Conservation (phyloP, 192 early-diverging fungal species). For the Glomus cerebriforme region DNA sequence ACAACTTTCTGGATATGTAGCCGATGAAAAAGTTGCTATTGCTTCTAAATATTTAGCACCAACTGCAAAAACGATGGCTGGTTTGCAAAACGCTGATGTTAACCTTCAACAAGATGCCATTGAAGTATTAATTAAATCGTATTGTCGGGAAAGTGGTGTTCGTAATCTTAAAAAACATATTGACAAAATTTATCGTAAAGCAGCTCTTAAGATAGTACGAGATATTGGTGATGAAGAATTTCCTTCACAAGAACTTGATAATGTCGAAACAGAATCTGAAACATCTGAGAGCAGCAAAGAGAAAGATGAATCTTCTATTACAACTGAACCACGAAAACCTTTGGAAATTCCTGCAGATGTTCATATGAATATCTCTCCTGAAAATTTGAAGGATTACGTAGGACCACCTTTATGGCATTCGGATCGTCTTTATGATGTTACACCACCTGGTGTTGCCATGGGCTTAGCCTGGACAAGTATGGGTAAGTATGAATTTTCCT, state of each 20-base stretch:
- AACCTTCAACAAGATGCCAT: slow-evolving; percentile 75
- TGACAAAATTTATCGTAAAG: slow-evolving; percentile 98
- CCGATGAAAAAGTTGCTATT: slow-evolving; percentile 92
- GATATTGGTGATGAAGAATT: slow-evolving; percentile 45
- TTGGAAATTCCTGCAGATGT: slow-evolving; percentile 55
- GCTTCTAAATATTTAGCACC: slow-evolving; percentile 92
- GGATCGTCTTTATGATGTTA: slow-evolving; percentile 89
- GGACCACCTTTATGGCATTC: slow-evolving; percentile 85
- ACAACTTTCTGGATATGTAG: slow-evolving; percentile 86
- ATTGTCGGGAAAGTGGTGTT: slow-evolving; percentile 97
- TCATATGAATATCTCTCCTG: slow-evolving; percentile 64
- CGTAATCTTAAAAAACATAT: slow-evolving; percentile 98
- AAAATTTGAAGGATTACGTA: slow-evolving; percentile 89
- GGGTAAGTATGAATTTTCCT: slow-evolving; percentile 56
- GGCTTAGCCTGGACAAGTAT: slow-evolving; percentile 97
- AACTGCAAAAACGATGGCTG: slow-evolving; percentile 76
- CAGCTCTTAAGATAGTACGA: slow-evolving; percentile 84
- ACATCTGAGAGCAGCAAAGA: slow-evolving; percentile 16
- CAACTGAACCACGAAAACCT: slow-evolving; percentile 43
- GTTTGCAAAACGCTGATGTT: slow-evolving; percentile 75
- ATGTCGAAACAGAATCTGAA: slow-evolving; percentile 2
- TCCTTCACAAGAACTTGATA: slow-evolving; percentile 14
- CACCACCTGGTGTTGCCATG: slow-evolving; percentile 96
- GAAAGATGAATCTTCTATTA: slow-evolving; percentile 30
- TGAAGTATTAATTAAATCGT: slow-evolving; percentile 81